Percentiles rank a stretch among this genome's conserved stretches.
Conservation (phyloP, 164 flowering plant species). For the Liquidambar formosana region DNA sequence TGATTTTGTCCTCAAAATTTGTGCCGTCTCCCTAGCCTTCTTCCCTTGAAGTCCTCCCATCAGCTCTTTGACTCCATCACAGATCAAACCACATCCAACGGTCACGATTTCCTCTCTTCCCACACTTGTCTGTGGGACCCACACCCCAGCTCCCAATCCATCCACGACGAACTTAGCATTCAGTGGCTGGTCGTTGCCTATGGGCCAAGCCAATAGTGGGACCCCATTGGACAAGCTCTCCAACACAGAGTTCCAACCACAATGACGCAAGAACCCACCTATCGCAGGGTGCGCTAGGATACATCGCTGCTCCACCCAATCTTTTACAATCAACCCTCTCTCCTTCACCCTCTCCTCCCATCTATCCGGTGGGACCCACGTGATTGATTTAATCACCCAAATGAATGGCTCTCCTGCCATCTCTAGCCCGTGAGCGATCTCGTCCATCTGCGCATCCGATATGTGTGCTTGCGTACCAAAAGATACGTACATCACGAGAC, state of each 20-base stretch:
- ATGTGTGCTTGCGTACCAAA: conserved; percentile 28
- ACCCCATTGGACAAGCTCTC: conserved; percentile 34
- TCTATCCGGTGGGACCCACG: conserved; percentile 23
- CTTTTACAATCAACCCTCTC: conserved; percentile 28
- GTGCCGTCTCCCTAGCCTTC: conserved; percentile 16
- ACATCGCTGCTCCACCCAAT: conserved; percentile 34
- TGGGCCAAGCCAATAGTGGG: conserved; percentile 42
- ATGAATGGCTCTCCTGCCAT: conserved; percentile 21
- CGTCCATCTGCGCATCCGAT: conserved; percentile 22
- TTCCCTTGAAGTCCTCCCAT: conserved; percentile 9
- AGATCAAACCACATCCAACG: background rate
- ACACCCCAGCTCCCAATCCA: conserved; percentile 25
- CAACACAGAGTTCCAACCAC: conserved; percentile 51
- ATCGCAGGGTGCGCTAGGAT: conserved; percentile 29
- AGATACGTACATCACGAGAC: conserved; percentile 27
- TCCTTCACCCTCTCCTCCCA: conserved; percentile 23
- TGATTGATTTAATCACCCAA: conserved; percentile 20
- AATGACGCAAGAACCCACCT: conserved; percentile 45
- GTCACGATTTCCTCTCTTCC: background rate
- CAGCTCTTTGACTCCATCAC: conserved; percentile 17
- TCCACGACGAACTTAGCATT: conserved; percentile 40
- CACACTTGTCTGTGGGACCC: background rate
- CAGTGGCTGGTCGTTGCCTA: conserved; percentile 40
- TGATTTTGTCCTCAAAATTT: conserved; percentile 12
- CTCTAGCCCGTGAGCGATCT: conserved; percentile 28